Evolutionary conservation across 495 filamentous ascomycete genomes (phyloP).

Genomic region (Bombardia bombarda): DNA sequence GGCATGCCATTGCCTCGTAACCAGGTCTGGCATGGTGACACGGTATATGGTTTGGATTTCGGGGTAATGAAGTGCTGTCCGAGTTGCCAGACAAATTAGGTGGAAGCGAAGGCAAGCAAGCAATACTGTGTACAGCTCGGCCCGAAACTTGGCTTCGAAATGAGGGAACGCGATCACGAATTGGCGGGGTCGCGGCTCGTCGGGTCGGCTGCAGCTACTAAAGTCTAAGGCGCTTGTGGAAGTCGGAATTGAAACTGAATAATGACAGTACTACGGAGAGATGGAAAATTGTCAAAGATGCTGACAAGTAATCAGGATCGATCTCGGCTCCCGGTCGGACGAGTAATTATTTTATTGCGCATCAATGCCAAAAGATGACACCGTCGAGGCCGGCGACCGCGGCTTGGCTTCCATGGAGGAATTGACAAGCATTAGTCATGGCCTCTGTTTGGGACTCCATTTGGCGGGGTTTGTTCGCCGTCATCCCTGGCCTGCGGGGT

Average conservation of each 20-base stretch:
- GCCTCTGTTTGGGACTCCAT: too few relatives aligned
- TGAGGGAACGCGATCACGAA: too few relatives aligned
- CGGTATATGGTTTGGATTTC: neutral
- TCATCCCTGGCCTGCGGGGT: too few relatives aligned
- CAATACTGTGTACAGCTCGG: too few relatives aligned
- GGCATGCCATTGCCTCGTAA: conserved; percentile 14
- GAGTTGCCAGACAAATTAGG: neutral
- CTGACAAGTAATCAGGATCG: neutral
- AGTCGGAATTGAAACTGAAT: too few relatives aligned
- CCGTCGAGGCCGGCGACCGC: neutral
- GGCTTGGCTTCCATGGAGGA: conserved; percentile 4
- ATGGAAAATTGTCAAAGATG: neutral
- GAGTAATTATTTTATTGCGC: neutral
- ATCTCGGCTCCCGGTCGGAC: neutral
- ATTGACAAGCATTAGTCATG: conserved; percentile 17
- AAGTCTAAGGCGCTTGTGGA: too few relatives aligned
- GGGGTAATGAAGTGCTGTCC: neutral
- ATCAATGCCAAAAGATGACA: neutral
- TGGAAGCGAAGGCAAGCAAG: neutral
- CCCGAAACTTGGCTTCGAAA: too few relatives aligned
- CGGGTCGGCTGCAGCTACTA: too few relatives aligned
- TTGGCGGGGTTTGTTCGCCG: too few relatives aligned
- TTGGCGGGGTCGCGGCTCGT: too few relatives aligned
- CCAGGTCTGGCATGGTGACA: conserved; percentile 12
- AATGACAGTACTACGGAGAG: neutral